These are phyloP conservation scores for Elymus sibiricus DNA, from an alignment of 176 grass and related monocot genomes.

Conservation along the genomic window DNA sequence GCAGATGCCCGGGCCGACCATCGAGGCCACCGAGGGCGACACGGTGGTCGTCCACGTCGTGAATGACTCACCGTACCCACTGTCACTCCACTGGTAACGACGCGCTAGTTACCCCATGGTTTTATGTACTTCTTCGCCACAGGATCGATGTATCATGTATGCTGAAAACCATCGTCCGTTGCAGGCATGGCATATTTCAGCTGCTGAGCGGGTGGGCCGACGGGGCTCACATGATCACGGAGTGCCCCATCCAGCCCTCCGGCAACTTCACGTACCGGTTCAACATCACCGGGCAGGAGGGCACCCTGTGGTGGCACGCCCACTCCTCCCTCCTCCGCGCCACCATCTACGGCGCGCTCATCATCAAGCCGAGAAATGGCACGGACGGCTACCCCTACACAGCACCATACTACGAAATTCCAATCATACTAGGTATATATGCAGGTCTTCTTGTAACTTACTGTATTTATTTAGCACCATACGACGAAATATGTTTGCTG, in stretches of 20 bases:
- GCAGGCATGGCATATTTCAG: constrained; percentile 81
- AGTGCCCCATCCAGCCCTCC: constrained; percentile 67
- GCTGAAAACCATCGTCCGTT: neutral
- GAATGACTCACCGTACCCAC: constrained; percentile 27
- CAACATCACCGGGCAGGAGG: constrained; percentile 57
- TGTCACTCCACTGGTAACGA: constrained; percentile 30
- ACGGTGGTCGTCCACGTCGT: constrained; percentile 29
- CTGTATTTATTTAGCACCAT: no score
- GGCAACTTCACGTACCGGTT: constrained; percentile 53
- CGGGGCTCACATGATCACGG: constrained; percentile 69
- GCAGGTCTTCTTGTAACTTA: no score
- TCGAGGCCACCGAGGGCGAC: constrained; percentile 42
- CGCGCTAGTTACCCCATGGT: neutral
- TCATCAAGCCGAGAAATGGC: constrained; percentile 32
- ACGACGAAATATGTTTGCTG: neutral
- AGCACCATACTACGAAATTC: constrained; percentile 33
- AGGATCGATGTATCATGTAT: no score
- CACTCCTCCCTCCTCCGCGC: constrained; percentile 48
- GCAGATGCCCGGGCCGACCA: constrained; percentile 31
- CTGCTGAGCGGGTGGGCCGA: constrained; percentile 62
- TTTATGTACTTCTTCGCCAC: neutral
- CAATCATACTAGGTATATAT: constrained; percentile 32
- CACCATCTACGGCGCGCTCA: constrained; percentile 58
- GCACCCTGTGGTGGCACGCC: constrained; percentile 94
- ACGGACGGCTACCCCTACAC: constrained; percentile 35